These are phyloP conservation scores for Paracorniculantispora psalliotae DNA, from an alignment of 2,329 filamentous ascomycete species.

Conservation along the genomic window DNA sequence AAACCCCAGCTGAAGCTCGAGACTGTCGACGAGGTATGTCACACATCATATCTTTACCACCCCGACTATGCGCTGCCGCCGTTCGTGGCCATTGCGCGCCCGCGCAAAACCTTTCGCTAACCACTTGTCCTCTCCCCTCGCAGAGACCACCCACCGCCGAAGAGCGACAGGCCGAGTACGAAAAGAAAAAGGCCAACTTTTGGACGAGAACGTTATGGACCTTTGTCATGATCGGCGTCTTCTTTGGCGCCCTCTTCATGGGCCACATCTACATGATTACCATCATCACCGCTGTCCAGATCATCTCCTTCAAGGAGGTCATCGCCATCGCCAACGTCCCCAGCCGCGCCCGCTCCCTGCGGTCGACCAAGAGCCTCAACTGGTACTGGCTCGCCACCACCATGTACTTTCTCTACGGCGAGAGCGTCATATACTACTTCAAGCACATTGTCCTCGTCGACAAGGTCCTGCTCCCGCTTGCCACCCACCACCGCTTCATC, in stretches of 20 bases:
- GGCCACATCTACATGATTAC: conserved; percentile 97
- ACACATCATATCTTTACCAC: no score
- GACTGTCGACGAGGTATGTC: conserved; percentile 32
- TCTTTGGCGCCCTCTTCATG: conserved; percentile 89
- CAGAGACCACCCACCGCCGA: conserved; percentile 40
- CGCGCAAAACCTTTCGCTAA: conserved; percentile 16
- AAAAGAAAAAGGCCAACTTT: conserved; percentile 99
- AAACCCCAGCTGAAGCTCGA: conserved; percentile 25
- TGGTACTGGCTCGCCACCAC: conserved; percentile 99
- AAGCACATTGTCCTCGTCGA: conserved; percentile 97
- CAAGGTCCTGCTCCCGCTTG: conserved; percentile 84
- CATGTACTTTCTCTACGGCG: conserved; percentile 99
- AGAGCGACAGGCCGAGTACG: conserved; percentile 62
- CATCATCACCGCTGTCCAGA: conserved; percentile 88
- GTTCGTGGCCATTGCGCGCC: background rate
- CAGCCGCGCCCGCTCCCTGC: conserved; percentile 81
- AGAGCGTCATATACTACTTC: conserved; percentile 99
- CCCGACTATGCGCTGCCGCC: background rate
- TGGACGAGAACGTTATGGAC: conserved; percentile 97
- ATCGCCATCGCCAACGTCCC: conserved; percentile 96
- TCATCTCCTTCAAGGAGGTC: conserved; percentile 98
- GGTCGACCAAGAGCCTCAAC: conserved; percentile 92
- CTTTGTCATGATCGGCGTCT: conserved; percentile 90
- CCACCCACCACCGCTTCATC: conserved; percentile 97
- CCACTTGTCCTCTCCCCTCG: background rate